These are phyloP conservation scores for Artemisia annua DNA, from an alignment of 129 eudicot genomes.

Conservation along the genomic window DNA sequence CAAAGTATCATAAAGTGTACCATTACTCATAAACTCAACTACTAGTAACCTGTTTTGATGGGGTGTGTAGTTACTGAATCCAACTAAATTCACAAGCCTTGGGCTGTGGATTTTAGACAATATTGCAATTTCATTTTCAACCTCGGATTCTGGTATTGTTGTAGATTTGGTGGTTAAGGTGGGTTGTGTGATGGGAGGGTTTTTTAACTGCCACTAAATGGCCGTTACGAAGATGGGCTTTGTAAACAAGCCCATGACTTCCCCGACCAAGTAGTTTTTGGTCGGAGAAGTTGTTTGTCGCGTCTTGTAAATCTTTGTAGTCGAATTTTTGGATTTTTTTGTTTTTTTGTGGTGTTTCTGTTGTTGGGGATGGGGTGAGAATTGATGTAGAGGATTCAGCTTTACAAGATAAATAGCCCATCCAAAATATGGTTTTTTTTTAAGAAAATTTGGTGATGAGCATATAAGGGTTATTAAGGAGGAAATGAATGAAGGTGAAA, in stretches of 20 bases:
- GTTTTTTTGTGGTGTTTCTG: slow-evolving; percentile 20
- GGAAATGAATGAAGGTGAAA: neutral
- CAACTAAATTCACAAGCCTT: slow-evolving; percentile 73
- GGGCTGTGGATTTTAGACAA: slow-evolving; percentile 67
- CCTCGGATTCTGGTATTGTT: slow-evolving; percentile 46
- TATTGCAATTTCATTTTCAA: slow-evolving; percentile 77
- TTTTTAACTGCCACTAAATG: slow-evolving; percentile 79
- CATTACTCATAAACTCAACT: slow-evolving; percentile 86
- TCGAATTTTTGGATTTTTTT: slow-evolving; percentile 59
- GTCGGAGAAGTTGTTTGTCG: slow-evolving; percentile 76
- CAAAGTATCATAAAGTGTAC: slow-evolving; percentile 66
- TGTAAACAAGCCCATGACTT: slow-evolving; percentile 95
- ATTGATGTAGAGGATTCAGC: slow-evolving; percentile 59
- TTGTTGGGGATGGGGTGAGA: slow-evolving; percentile 33
- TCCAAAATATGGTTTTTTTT: slow-evolving; percentile 3
- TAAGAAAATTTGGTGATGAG: neutral
- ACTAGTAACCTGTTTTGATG: slow-evolving; percentile 53
- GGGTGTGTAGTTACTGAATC: slow-evolving; percentile 48
- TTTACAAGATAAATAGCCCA: slow-evolving; percentile 82
- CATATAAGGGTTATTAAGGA: neutral
- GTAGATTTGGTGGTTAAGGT: slow-evolving; percentile 23
- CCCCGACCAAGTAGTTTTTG: slow-evolving; percentile 82
- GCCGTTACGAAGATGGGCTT: slow-evolving; percentile 77
- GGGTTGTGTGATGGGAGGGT: slow-evolving; percentile 43
- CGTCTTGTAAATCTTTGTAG: slow-evolving; percentile 74